A percentile compares a stretch with the other conserved stretches of the same genome.
Conservation (phyloP, 1,284 basidiomycete species). For the Stygiomarasmius scandens region DNA sequence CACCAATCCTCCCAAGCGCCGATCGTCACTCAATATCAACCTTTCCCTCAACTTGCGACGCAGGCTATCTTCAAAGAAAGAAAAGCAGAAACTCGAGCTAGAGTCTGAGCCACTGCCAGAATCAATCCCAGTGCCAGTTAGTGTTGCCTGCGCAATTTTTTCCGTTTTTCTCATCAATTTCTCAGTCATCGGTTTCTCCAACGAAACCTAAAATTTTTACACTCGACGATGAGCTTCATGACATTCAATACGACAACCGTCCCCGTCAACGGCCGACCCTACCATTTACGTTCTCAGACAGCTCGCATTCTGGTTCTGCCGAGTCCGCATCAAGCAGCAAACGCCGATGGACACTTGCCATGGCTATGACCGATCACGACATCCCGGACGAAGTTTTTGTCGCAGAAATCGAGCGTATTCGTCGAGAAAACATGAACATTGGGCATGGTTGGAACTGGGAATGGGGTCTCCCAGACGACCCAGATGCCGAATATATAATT, state of each 20-base stretch:
- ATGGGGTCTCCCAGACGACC: background rate
- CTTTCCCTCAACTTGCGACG: slow-evolving; percentile 8
- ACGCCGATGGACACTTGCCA: slow-evolving; percentile 44
- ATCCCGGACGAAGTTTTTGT: slow-evolving; percentile 51
- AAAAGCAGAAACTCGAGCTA: slow-evolving; percentile 2
- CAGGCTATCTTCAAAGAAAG: slow-evolving; percentile 2
- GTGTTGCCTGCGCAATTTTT: too few relatives aligned
- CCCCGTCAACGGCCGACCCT: background rate
- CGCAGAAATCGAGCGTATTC: slow-evolving; percentile 44
- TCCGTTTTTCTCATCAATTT: background rate
- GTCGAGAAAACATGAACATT: slow-evolving; percentile 18
- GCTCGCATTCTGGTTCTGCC: background rate
- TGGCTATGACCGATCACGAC: slow-evolving; percentile 50
- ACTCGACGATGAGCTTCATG: background rate
- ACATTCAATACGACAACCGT: background rate
- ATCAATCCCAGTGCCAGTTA: too few relatives aligned
- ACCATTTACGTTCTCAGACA: background rate
- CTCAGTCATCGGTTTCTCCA: background rate
- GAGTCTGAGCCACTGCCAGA: background rate
- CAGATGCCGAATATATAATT: background rate
- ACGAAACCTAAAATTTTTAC: background rate
- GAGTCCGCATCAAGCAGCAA: slow-evolving; percentile 4
- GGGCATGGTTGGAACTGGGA: background rate
- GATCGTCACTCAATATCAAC: slow-evolving; percentile 1
- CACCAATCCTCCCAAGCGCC: slow-evolving; percentile 3